phyloP scores from a whole-genome alignment of 257 asterid genomes.

The Buddleja alternifolia region DNA sequence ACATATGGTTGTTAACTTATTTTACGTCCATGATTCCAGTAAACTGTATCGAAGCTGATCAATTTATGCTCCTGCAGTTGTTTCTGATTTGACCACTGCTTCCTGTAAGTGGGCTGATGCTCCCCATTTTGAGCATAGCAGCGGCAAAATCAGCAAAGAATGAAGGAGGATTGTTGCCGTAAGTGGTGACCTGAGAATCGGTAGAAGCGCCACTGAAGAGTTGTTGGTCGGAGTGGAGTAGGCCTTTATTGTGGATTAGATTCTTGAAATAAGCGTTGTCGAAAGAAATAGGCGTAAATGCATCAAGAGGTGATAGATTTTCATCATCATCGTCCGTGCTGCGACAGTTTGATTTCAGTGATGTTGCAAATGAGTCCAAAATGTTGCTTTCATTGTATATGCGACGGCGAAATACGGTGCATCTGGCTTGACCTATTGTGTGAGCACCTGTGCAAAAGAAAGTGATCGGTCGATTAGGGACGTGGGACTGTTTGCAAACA shows the following conservation, averaged over 20 bases:
- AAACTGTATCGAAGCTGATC: not conserved
- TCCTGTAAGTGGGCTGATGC: constrained; percentile 56
- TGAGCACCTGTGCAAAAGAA: constrained; percentile 48
- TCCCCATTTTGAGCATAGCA: constrained; percentile 67
- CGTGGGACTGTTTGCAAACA: too few relatives aligned
- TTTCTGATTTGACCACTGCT: constrained; percentile 53
- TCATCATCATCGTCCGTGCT: constrained; percentile 51
- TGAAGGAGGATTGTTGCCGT: constrained; percentile 30
- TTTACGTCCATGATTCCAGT: not conserved
- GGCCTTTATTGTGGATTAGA: constrained; percentile 45
- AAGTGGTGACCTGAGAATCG: constrained; percentile 43
- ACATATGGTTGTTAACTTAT: not conserved
- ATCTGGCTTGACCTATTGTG: constrained; percentile 66
- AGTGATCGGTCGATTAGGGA: too few relatives aligned
- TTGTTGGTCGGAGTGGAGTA: constrained; percentile 70
- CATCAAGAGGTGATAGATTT: constrained; percentile 50
- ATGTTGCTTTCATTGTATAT: constrained; percentile 62
- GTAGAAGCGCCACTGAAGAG: constrained; percentile 60
- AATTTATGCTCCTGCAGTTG: constrained; percentile 58
- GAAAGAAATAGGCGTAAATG: constrained; percentile 42
- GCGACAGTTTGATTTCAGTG: constrained; percentile 57
- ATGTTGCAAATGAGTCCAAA: constrained; percentile 54
- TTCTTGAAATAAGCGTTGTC: constrained; percentile 55
- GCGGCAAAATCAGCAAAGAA: constrained; percentile 54
- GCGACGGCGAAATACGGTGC: constrained; percentile 52